Conservation (phyloP, 768 basidiomycete genomes). For the Leccinum longicurvipes region DNA sequence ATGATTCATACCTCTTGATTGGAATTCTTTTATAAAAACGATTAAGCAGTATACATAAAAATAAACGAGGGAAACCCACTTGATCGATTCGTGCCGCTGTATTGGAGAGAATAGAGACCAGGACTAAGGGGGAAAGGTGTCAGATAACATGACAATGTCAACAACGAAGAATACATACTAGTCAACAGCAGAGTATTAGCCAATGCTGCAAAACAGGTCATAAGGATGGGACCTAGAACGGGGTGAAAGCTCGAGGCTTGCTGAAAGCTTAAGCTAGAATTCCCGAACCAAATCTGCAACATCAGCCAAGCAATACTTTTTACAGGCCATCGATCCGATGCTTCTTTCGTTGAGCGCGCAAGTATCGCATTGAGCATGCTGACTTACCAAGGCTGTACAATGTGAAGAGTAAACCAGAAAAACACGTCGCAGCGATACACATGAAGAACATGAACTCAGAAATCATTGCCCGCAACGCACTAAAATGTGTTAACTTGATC, state of each 20-base stretch:
- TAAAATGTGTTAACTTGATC: slow-evolving; percentile 28
- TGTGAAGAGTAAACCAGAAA: slow-evolving; percentile 70
- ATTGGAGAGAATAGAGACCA: slow-evolving; percentile 90
- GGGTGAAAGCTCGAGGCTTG: slow-evolving; percentile 61
- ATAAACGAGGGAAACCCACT: slow-evolving; percentile 31
- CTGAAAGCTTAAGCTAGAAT: slow-evolving; percentile 58
- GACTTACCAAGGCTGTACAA: slow-evolving; percentile 47
- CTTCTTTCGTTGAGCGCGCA: slow-evolving; percentile 30
- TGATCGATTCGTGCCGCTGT: slow-evolving; percentile 78
- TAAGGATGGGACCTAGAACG: slow-evolving; percentile 72
- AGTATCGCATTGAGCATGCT: not conserved
- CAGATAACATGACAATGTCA: slow-evolving; percentile 3
- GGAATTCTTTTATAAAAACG: slow-evolving; percentile 43
- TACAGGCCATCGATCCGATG: slow-evolving; percentile 25
- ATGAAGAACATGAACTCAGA: slow-evolving; percentile 78
- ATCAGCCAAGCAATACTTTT: slow-evolving; percentile 76
- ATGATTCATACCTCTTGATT: slow-evolving; percentile 48
- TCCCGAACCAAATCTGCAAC: slow-evolving; percentile 87
- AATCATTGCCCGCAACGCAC: slow-evolving; percentile 80
- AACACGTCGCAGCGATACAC: slow-evolving; percentile 70
- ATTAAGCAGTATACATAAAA: not conserved
- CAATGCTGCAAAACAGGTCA: slow-evolving; percentile 76
- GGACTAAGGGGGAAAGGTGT: slow-evolving; percentile 33
- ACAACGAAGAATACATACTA: slow-evolving; percentile 44
- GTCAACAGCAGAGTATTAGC: slow-evolving; percentile 78